phyloP scores from a whole-genome alignment of 192 early-diverging fungal genomes.

The Entrophospora sp. region DNA sequence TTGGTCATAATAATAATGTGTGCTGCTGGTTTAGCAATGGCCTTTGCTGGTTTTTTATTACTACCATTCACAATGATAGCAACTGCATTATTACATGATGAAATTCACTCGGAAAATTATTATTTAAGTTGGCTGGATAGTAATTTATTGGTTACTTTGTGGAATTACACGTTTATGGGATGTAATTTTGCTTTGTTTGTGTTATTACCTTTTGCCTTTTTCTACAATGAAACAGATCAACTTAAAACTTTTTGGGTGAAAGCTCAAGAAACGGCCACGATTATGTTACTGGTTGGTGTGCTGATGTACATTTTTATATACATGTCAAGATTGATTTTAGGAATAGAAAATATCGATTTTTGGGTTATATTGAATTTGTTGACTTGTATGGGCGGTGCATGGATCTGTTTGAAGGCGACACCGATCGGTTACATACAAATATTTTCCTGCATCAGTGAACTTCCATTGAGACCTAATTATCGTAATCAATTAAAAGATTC shows the following conservation, averaged over 20 bases:
- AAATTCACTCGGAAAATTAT: conserved; percentile 1
- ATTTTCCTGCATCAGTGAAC: conserved; percentile 3
- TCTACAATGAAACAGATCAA: conserved; percentile 21
- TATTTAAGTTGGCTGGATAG: conserved; percentile 17
- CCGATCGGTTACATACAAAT: conserved; percentile 15
- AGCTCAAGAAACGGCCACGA: conserved; percentile 10
- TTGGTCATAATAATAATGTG: conserved; percentile 13
- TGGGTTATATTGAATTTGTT: conserved; percentile 17
- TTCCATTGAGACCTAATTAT: conserved; percentile 16
- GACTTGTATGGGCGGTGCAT: conserved; percentile 6
- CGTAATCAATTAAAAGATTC: conserved; percentile 3
- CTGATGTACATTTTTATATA: conserved; percentile 17
- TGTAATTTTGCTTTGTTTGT: conserved; percentile 21
- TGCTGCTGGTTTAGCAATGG: conserved; percentile 21
- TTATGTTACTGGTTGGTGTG: conserved; percentile 12
- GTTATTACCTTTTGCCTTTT: conserved; percentile 16
- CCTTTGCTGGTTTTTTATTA: conserved; percentile 15
- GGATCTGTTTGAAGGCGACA: conserved; percentile 11
- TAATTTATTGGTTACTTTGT: conserved; percentile 12
- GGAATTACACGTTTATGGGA: conserved; percentile 20
- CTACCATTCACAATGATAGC: conserved; percentile 16
- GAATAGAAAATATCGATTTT: not conserved
- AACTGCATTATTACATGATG: conserved; percentile 9
- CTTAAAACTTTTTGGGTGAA: conserved; percentile 5
- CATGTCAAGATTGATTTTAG: conserved; percentile 5